Conservation (phyloP, 2,329 filamentous ascomycete genomes). For the Capronia coronata region DNA sequence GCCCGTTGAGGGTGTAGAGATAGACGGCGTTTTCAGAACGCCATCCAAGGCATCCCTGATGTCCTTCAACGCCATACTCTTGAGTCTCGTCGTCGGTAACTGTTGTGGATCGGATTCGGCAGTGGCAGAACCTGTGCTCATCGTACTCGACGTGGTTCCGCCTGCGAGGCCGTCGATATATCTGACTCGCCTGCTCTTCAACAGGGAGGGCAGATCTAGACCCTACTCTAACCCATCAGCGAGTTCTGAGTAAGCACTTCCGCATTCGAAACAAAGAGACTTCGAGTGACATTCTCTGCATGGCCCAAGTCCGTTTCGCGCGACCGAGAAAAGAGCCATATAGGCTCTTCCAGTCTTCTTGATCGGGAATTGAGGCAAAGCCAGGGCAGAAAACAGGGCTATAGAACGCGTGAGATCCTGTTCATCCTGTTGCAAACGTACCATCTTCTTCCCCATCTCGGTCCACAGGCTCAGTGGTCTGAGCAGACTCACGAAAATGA, state of each 20-base stretch:
- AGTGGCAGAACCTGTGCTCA: background rate
- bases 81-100: slow-evolving; percentile 11
- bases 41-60: slow-evolving; percentile 8
- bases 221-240: slow-evolving; percentile 22
- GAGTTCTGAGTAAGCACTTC: background rate
- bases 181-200: slow-evolving; percentile 54
- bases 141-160: slow-evolving; percentile 10
- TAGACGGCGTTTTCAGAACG: slow-evolving; percentile 6
- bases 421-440: too few species aligned
- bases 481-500: slow-evolving; percentile 79
- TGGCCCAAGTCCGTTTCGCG: too few species aligned
- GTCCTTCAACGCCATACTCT: slow-evolving; percentile 16
- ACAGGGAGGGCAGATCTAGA: slow-evolving; percentile 34
- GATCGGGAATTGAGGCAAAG: too few species aligned
- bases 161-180: slow-evolving; percentile 67
- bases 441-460: slow-evolving; percentile 58
- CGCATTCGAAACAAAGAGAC: too few species aligned
- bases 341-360: too few species aligned
- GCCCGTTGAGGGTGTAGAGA: slow-evolving; percentile 4
- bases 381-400: too few species aligned
- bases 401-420: slow-evolving; percentile 5
- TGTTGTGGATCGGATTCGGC: background rate
- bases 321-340: too few species aligned
- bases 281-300: too few species aligned
- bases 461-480: slow-evolving; percentile 73